Base-by-base conservation (phyloP, 164 flowering plant species). In the Saururus chinensis region DNA sequence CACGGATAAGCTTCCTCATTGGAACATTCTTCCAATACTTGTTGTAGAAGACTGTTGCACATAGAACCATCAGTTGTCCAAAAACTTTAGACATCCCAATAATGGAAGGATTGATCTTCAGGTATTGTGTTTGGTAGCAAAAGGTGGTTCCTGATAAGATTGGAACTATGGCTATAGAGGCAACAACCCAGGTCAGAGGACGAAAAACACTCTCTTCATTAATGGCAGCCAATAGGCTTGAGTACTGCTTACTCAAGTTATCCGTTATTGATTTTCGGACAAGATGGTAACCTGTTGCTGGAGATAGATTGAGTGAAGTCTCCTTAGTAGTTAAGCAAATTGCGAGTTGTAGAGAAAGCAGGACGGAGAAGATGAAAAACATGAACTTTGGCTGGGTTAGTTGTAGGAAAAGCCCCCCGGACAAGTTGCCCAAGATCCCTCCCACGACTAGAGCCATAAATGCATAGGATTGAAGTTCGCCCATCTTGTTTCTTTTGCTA, bases 361-460 rank as follows among this genome's bases (percentile, higher is more conserved):
- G 60, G 42, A 69, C 49, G 3, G 83, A 30, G 57, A 86, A 86
- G 12, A 74, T 40, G 9, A 86, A 76, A 70, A 84, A 86, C 83
- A 86, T 81, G 64, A 68, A 68, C 56, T 59, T 79, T 17, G 93
- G 79, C 22, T 76, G 73, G 7, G 80, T 60, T 69, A 64, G 80
- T 30, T 67, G 66, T 24, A 89, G 65, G 69, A 75, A 71, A 65
- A 75, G 73, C 14, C 96, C 93, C 24, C 96, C 96, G 6, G 87
- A 57, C 52, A 86, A 74, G 75, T 89, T 87, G 21, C 96, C 98
- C 6, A 88, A 60, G 63, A 89, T 73, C 24, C 89, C 96, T 22
- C 96, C 98, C 6, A 74, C 75, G 16, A 96, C 89, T 41, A 75
- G 74, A 65, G 86, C 96, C 93, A 86, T 88, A 56, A 82, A 82